Percentiles rank a stretch among this genome's conserved stretches.
Conservation (phyloP, 306 rosid genomes). For the Vicia villosa region DNA sequence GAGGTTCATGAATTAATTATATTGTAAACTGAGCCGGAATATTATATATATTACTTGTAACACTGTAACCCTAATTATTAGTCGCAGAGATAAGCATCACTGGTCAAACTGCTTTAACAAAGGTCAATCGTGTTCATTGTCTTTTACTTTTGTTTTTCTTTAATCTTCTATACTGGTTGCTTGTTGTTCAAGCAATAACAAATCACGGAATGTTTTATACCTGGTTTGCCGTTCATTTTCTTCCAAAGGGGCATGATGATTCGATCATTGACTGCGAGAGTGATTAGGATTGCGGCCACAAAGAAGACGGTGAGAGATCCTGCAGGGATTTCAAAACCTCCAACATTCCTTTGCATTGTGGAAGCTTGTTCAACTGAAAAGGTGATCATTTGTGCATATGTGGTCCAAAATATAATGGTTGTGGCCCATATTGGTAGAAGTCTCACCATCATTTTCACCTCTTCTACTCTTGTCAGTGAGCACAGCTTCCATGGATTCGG, state of each 20-base stretch:
- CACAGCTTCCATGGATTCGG: constrained; percentile 81
- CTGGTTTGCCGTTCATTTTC: constrained; percentile 76
- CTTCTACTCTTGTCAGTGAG: constrained; percentile 81
- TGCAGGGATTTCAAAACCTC: constrained; percentile 80
- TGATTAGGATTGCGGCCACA: constrained; percentile 78
- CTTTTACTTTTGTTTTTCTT: too few species aligned
- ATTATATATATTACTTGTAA: too few species aligned
- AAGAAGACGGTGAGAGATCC: constrained; percentile 90
- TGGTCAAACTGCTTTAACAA: too few species aligned
- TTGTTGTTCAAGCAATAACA: not conserved
- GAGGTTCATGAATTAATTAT: not conserved
- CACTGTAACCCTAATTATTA: too few species aligned
- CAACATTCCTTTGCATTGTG: constrained; percentile 75
- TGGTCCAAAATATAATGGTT: constrained; percentile 91
- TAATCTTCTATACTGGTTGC: too few species aligned
- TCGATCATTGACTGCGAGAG: constrained; percentile 68
- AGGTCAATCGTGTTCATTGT: too few species aligned
- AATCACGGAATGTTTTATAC: constrained; percentile 34
- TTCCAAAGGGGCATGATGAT: constrained; percentile 85
- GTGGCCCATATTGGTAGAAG: constrained; percentile 96
- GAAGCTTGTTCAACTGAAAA: constrained; percentile 96
- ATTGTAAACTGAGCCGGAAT: too few species aligned
- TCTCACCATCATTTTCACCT: constrained; percentile 86
- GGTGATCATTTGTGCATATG: constrained; percentile 89
- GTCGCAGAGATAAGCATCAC: too few species aligned